phyloP scores from a whole-genome alignment of 106 monocot species.

The Apostasia shenzhenica region DNA sequence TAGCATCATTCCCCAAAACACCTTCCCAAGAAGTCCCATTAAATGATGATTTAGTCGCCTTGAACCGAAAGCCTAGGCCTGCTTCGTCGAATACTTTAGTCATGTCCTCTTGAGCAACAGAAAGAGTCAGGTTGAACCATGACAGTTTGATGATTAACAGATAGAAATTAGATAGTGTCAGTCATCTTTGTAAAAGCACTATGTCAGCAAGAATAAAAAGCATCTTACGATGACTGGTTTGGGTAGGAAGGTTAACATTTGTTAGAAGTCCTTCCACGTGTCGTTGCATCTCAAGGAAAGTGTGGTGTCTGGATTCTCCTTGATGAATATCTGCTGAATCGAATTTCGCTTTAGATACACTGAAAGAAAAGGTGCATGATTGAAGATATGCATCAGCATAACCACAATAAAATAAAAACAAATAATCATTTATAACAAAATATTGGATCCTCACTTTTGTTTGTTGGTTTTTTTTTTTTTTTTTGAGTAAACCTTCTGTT shows the following conservation, averaged over 20 bases:
- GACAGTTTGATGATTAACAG: constrained; percentile 29
- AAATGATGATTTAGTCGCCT: constrained; percentile 25
- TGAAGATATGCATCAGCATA: constrained; percentile 68
- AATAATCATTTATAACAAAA: too few relatives aligned
- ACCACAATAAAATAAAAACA: not conserved
- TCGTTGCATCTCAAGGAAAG: constrained; percentile 59
- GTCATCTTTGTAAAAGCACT: not conserved
- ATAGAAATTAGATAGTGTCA: not conserved
- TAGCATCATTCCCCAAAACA: constrained; percentile 26
- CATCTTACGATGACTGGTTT: constrained; percentile 11
- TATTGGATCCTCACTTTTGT: too few relatives aligned
- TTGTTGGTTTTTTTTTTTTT: too few relatives aligned
- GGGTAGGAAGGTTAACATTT: constrained; percentile 10
- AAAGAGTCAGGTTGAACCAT: constrained; percentile 31
- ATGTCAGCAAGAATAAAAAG: not conserved
- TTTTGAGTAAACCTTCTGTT: too few relatives aligned
- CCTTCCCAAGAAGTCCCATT: constrained; percentile 47
- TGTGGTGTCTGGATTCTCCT: constrained; percentile 79
- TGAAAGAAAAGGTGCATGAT: constrained; percentile 66
- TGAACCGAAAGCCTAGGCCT: constrained; percentile 28
- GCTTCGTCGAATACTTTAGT: constrained; percentile 32
- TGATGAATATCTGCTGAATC: constrained; percentile 75
- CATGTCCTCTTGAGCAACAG: constrained; percentile 34
- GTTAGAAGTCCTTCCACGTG: constrained; percentile 36
- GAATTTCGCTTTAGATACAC: constrained; percentile 90